These are phyloP conservation scores for Cladosporium halotolerans DNA, from an alignment of 2,329 filamentous ascomycete species.

Conservation along the genomic window DNA sequence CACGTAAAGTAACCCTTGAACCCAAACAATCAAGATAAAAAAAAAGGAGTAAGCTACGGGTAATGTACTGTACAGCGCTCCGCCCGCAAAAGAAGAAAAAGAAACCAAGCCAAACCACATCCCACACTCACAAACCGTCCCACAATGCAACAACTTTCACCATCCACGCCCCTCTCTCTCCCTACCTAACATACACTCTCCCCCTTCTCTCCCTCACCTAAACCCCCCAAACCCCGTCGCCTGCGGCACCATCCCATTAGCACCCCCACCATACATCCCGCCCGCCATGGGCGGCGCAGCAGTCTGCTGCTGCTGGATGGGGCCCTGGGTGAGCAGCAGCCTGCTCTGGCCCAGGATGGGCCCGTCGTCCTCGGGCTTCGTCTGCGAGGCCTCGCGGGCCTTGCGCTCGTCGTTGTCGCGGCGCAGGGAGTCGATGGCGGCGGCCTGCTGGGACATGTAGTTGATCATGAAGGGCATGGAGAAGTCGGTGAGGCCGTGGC, in stretches of 20 bases:
- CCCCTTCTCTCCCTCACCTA: conserved; percentile 15
- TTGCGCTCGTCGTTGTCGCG: conserved; percentile 96
- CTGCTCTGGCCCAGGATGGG: conserved; percentile 85
- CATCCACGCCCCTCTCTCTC: no score
- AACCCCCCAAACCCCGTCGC: conserved; percentile 50
- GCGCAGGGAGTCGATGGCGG: conserved; percentile 76
- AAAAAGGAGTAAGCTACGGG: no score
- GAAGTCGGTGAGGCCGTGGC: conserved; percentile 87
- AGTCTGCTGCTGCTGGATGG: conserved; percentile 52
- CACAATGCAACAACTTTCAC: no score
- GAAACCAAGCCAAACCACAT: no score
- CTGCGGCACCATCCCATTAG: conserved; percentile 86
- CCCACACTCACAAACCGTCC: no score
- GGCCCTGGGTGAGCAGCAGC: conserved; percentile 93
- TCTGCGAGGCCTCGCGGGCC: conserved; percentile 60
- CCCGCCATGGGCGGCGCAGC: conserved; percentile 51
- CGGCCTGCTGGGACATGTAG: conserved; percentile 83
- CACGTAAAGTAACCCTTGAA: no score
- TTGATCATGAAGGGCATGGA: conserved; percentile 99
- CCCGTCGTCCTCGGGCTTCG: conserved; percentile 87
- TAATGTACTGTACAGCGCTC: no score
- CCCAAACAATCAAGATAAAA: no score
- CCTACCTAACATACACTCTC: no score
- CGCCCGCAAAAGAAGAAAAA: no score
- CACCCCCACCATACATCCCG: conserved; percentile 17